Percentiles rank a stretch among this genome's conserved stretches.
Evolutionary conservation across 148 eudicot genomes (phyloP).

Genomic region (Arctostaphylos glauca): DNA sequence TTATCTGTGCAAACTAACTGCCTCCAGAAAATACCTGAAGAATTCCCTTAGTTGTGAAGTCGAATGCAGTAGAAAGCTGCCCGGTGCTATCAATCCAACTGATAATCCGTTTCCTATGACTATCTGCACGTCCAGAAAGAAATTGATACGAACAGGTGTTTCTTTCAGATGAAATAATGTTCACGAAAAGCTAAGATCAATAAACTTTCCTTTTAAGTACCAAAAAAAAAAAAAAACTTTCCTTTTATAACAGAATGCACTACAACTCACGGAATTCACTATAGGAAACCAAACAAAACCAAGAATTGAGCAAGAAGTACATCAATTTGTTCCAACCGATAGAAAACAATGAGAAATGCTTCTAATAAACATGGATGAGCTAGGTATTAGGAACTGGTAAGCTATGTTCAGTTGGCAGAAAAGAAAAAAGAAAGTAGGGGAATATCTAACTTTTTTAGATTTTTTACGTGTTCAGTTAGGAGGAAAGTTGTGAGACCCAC

Average conservation of each 20-base stretch:
- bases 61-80: slow-evolving; percentile 80
- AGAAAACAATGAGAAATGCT: neutral
- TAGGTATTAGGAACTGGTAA: too few species aligned
- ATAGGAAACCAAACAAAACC: neutral
- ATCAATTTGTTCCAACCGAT: neutral
- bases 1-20: neutral
- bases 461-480: too few species aligned
- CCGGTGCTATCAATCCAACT: slow-evolving; percentile 91
- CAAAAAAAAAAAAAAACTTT: too few species aligned
- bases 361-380: neutral
- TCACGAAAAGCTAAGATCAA: neutral
- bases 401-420: too few species aligned
- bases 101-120: slow-evolving; percentile 88
- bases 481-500: too few species aligned
- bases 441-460: too few species aligned
- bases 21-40: slow-evolving; percentile 57
- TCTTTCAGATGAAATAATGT: neutral
- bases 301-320: neutral
- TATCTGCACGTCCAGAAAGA: slow-evolving; percentile 44
- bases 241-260: neutral
- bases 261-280: neutral
- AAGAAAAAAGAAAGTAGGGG: too few species aligned
- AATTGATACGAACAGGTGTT: neutral
- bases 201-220: neutral
- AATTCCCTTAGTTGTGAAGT: slow-evolving; percentile 94